Base-by-base conservation (phyloP, 2,329 filamentous ascomycete genomes). In the Diaporthe sp. region DNA sequence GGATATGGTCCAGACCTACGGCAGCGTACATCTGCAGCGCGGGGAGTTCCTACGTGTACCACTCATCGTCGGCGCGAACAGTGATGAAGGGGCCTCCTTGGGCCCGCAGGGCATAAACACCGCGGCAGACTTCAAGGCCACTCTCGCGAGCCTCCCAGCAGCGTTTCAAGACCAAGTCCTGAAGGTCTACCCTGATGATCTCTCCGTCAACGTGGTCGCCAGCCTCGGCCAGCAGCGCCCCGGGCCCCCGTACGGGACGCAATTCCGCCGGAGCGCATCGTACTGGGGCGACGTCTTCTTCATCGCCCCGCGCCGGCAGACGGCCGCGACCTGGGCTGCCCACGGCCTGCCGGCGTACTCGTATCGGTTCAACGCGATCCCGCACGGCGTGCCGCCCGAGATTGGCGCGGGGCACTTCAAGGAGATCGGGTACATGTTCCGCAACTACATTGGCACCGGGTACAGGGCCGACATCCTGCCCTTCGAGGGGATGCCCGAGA, bases 31-130 rank as follows among this genome's bases (percentile, higher is more conserved):
- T n/a, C 61, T 67, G 2, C 17, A 34, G 44, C 61, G 61, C 28
- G 61, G 61, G 19, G 61, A 67, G 17, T 37, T 51, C 44, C 17
- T 67, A 34, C 61, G 42, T n/a, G 61, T 67, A 10, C 61, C 61
- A 34, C 12, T 67, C 61, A 51, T 67, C 28, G 28, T 67, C 28
- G 61, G 61, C 44, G 61, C 61, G 19, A 67, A 67, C 44, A 79
- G 79, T 9, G 82, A 84, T 28, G 83, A 84, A 74, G 82, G 81
- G 7, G 79, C 81, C 10, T 77, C 28, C 12, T 39, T 39, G 42
- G 68, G 62, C 13, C 51, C 25, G 46, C 53, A 51, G 19, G 42
- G 61, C 13, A 73, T 77, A 34, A 71, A 75, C 46, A 70, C 28
- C 25, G 57, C 75, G 46, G 74, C 62, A 39, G 74, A 77, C 25